Conservation (phyloP, 2,329 filamentous ascomycete species). For the Xylaria sp. region DNA sequence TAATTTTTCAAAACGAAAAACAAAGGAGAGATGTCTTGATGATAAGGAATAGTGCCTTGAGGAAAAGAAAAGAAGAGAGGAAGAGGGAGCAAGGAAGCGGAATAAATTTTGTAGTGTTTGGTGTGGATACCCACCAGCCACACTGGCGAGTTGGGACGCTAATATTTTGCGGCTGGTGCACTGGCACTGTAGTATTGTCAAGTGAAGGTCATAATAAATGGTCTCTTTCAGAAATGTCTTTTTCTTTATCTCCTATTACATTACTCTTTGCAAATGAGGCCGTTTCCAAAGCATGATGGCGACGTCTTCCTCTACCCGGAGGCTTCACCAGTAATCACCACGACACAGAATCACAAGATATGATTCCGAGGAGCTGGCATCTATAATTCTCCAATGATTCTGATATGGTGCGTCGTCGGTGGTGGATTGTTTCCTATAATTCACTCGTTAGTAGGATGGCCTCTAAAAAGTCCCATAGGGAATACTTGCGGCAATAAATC, state of each 20-base stretch:
- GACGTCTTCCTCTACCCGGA: not conserved
- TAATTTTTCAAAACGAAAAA: conserved; percentile 49
- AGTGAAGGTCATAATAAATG: not conserved
- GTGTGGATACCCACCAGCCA: not conserved
- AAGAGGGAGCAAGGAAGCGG: not conserved
- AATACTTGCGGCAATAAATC: conserved; percentile 15
- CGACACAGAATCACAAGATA: too few relatives aligned
- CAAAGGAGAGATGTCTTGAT: conserved; percentile 68
- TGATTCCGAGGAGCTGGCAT: not conserved
- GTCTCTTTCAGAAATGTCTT: too few relatives aligned
- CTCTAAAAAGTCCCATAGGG: not conserved
- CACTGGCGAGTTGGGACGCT: not conserved
- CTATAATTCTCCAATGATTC: not conserved
- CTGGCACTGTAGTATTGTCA: not conserved
- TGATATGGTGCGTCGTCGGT: not conserved
- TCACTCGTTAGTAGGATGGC: not conserved
- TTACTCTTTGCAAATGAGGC: not conserved
- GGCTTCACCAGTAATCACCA: not conserved
- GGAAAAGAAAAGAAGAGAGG: conserved; percentile 41
- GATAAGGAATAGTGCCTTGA: conserved; percentile 92
- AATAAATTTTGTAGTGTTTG: not conserved
- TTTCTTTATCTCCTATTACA: not conserved
- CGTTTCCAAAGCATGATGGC: not conserved
- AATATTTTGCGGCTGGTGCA: conserved; percentile 13
- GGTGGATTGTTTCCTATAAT: not conserved